phyloP scores from a whole-genome alignment of 306 rosid species.

The Begonia loranthoides region DNA sequence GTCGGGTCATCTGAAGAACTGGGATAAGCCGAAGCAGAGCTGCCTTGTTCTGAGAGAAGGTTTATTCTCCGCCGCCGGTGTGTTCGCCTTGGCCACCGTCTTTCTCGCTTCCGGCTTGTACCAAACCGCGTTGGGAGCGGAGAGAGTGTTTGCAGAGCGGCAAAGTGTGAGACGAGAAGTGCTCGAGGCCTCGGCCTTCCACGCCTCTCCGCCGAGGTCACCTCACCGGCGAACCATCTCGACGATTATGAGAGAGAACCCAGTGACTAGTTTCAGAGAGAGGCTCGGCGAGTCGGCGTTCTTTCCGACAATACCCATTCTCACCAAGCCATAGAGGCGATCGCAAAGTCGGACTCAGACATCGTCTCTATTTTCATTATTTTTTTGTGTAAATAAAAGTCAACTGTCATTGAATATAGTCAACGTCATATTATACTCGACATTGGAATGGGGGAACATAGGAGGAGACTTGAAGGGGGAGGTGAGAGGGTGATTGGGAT shows the following conservation, averaged over 20 bases:
- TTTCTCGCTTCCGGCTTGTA: slow-evolving; percentile 60
- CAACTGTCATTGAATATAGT: too few relatives aligned
- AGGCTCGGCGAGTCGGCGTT: slow-evolving; percentile 9
- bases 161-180: slow-evolving; percentile 40
- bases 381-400: too few relatives aligned
- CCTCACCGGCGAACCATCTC: slow-evolving; percentile 28
- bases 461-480: too few relatives aligned
- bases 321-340: too few relatives aligned
- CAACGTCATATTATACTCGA: too few relatives aligned
- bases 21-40: slow-evolving; percentile 40
- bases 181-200: slow-evolving; percentile 36
- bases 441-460: too few relatives aligned
- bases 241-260: slow-evolving; percentile 50
- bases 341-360: too few relatives aligned
- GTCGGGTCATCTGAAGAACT: slow-evolving; percentile 70
- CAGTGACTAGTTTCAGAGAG: slow-evolving; percentile 20
- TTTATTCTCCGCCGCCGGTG: slow-evolving; percentile 64
- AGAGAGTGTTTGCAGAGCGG: slow-evolving; percentile 30
- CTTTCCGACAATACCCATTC: slow-evolving; percentile 6
- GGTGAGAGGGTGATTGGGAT: too few relatives aligned
- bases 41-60: slow-evolving; percentile 54
- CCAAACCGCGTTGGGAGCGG: slow-evolving; percentile 54
- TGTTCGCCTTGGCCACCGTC: slow-evolving; percentile 55
- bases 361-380: too few relatives aligned
- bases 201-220: slow-evolving; percentile 59